Evolutionary conservation across 768 basidiomycete genomes (phyloP).

Genomic region (Leccinum arenicola): DNA sequence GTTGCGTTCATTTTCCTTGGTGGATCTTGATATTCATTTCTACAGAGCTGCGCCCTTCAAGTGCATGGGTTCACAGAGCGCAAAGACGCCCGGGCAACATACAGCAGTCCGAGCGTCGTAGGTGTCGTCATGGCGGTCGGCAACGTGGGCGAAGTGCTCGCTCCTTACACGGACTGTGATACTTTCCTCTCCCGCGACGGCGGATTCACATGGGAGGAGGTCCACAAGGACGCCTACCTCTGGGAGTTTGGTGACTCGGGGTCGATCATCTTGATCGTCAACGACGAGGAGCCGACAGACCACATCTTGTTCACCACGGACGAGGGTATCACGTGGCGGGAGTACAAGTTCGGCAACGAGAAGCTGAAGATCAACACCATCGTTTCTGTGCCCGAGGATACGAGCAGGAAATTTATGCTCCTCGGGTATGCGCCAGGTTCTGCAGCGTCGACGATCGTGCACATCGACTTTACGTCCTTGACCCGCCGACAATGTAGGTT

Average conservation of each 20-base stretch:
- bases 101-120: conserved; percentile 87
- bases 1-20: conserved; percentile 7
- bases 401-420: conserved; percentile 86
- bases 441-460: conserved; percentile 53
- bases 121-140: conserved; percentile 96
- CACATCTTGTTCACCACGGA: conserved; percentile 87
- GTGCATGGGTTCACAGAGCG: conserved; percentile 97
- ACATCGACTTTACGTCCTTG: conserved; percentile 85
- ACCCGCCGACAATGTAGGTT: conserved; percentile 72
- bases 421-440: conserved; percentile 59
- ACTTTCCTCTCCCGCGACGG: conserved; percentile 96
- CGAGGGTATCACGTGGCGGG: conserved; percentile 84
- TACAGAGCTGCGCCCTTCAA: conserved; percentile 80
- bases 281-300: conserved; percentile 92
- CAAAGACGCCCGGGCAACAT: conserved; percentile 85
- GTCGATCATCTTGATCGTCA: conserved; percentile 87
- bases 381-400: conserved; percentile 87
- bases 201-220: conserved; percentile 97
- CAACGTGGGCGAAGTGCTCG: conserved; percentile 85
- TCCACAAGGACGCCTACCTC: conserved; percentile 95
- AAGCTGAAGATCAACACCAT: conserved; percentile 73
- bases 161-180: conserved; percentile 81
- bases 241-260: conserved; percentile 99
- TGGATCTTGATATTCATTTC: conserved; percentile 1
- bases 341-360: conserved; percentile 77